Percentiles rank a stretch among this genome's conserved stretches.
Evolutionary conservation across 805 yeast species (phyloP).

Genomic region (Kuraishia piskuri): DNA sequence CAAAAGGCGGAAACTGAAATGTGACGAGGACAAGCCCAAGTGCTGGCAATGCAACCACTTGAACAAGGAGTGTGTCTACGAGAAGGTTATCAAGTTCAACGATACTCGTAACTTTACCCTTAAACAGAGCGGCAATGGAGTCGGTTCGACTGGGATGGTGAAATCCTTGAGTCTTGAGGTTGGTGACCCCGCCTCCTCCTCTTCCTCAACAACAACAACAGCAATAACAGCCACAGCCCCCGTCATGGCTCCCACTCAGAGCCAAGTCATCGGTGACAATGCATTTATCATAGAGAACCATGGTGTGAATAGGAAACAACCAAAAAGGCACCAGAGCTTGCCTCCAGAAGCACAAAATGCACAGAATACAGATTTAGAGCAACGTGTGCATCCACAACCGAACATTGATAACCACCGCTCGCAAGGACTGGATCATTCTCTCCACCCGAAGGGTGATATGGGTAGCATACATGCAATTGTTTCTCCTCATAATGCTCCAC

Average conservation of each 20-base stretch:
- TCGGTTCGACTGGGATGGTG: conserved; percentile 10
- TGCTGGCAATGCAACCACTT: conserved; percentile 32
- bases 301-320: background rate
- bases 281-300: background rate
- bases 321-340: background rate
- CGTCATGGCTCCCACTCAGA: background rate
- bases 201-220: background rate
- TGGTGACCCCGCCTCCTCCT: background rate
- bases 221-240: background rate
- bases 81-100: conserved; percentile 23
- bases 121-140: conserved; percentile 7
- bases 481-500: background rate
- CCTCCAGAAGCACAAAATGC: background rate
- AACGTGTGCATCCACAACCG: too few relatives aligned
- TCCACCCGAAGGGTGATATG: background rate
- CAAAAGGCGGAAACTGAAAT: conserved; percentile 33
- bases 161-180: conserved; percentile 1
- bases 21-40: conserved; percentile 29
- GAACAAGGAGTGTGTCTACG: conserved; percentile 28
- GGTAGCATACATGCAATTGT: background rate
- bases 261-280: background rate
- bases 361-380: too few relatives aligned
- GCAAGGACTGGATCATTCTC: background rate
- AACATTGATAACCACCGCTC: background rate
- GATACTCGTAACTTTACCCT: conserved; percentile 20